Conservation (phyloP, 139 green algal genomes). For the Micromonas commoda region DNA sequence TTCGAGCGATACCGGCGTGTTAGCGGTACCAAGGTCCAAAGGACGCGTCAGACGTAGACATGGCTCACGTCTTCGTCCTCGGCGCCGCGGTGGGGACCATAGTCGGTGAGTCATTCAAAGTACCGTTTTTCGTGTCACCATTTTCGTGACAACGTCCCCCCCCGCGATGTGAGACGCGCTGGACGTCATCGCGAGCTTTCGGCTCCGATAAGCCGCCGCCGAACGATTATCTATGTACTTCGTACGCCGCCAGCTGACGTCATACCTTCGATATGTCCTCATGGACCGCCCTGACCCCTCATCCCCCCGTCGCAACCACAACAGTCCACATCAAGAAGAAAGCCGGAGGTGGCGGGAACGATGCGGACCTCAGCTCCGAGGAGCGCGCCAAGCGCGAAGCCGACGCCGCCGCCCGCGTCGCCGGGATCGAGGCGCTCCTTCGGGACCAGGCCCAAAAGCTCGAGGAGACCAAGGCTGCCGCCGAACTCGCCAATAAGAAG, state of each 20-base stretch:
- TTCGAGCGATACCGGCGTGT: no score
- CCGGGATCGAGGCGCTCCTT: constrained; percentile 12
- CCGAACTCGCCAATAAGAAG: background rate
- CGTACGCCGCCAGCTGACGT: no score
- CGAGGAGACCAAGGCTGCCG: background rate
- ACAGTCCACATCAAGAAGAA: background rate
- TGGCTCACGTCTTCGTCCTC: constrained; percentile 8
- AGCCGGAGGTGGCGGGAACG: background rate
- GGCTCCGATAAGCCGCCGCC: no score
- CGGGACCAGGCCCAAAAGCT: background rate
- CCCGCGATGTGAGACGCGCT: no score
- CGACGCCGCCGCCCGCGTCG: constrained; percentile 11
- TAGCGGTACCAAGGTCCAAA: no score
- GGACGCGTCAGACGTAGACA: no score
- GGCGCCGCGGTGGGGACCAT: constrained; percentile 12
- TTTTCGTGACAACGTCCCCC: no score
- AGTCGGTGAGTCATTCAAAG: background rate
- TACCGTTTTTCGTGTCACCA: background rate
- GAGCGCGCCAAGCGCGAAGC: constrained; percentile 31
- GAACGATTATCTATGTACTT: no score
- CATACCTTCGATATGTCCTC: no score
- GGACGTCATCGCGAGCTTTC: no score
- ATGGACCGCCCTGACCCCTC: no score
- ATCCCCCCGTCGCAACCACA: no score
- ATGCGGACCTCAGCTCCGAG: background rate